Conservation (phyloP, 768 basidiomycete species). For the Auricularia cornea region DNA sequence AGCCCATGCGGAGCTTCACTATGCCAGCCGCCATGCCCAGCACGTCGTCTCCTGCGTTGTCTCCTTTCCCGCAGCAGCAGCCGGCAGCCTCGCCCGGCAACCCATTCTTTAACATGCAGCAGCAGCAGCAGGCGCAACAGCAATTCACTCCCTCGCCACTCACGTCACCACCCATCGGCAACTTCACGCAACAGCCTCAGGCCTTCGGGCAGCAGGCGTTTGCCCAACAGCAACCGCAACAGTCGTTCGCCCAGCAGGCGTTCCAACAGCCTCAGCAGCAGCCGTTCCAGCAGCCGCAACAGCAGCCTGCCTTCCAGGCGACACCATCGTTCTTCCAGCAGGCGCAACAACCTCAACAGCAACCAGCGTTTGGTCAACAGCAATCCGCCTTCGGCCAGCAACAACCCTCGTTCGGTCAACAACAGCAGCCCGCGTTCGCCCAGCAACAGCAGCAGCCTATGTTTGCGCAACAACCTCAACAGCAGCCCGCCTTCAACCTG, state of each 20-base stretch:
- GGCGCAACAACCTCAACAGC: slow-evolving; percentile 17
- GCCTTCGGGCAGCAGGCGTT: neutral
- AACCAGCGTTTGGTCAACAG: slow-evolving; percentile 8
- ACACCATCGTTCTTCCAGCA: neutral
- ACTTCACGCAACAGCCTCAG: slow-evolving; percentile 4
- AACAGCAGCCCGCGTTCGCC: slow-evolving; percentile 23
- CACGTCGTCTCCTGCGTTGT: neutral
- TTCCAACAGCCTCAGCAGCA: slow-evolving; percentile 17
- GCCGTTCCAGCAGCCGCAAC: slow-evolving; percentile 5
- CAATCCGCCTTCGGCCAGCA: no score
- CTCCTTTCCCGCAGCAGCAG: neutral
- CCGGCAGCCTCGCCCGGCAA: slow-evolving; percentile 18
- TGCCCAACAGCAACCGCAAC: neutral
- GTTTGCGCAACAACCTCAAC: slow-evolving; percentile 21
- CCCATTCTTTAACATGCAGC: slow-evolving; percentile 7
- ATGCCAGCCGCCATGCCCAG: neutral
- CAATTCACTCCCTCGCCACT: neutral
- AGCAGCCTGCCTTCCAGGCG: neutral
- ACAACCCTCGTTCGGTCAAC: no score
- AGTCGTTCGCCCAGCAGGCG: neutral
- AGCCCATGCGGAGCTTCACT: neutral
- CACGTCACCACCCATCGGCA: neutral
- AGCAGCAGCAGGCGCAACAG: slow-evolving; percentile 1
- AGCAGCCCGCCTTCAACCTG: slow-evolving; percentile 15
- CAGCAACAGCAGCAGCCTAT: slow-evolving; percentile 17